Conservation (phyloP, 345 rosid species). For the Mallotus nudiflorus region DNA sequence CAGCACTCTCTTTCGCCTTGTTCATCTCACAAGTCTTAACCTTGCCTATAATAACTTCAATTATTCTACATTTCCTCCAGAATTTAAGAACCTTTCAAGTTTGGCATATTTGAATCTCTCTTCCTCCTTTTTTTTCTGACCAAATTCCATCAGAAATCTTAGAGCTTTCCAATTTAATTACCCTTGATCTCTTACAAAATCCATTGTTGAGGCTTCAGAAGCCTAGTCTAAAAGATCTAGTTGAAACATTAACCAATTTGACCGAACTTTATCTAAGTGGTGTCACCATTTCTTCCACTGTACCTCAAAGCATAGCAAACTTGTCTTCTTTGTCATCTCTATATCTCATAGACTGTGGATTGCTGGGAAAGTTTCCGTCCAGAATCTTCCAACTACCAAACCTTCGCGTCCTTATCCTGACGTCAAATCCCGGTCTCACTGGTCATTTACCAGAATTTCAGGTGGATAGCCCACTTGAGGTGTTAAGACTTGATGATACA, state of each 20-base stretch:
- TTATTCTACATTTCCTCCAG: neutral
- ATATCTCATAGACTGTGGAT: neutral
- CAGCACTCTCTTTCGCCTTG: too few species aligned
- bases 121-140: neutral
- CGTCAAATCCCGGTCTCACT: neutral
- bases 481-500: neutral
- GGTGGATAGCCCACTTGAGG: neutral
- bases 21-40: too few species aligned
- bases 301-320: neutral
- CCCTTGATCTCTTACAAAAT: neutral
- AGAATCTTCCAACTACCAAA: neutral
- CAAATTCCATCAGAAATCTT: slow-evolving; percentile 1
- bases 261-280: neutral
- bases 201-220: neutral
- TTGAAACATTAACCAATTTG: neutral
- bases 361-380: neutral
- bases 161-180: neutral
- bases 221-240: neutral
- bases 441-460: slow-evolving; percentile 21
- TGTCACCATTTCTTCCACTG: neutral
- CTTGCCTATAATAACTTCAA: too few species aligned
- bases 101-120: neutral
- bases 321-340: slow-evolving; percentile 1
- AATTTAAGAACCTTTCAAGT: neutral
- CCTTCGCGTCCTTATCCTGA: neutral